Percentiles rank a stretch among this genome's conserved stretches.
Conservation (phyloP, 1,139 yeast species). For the Suzukiozyma palmioleophila region DNA sequence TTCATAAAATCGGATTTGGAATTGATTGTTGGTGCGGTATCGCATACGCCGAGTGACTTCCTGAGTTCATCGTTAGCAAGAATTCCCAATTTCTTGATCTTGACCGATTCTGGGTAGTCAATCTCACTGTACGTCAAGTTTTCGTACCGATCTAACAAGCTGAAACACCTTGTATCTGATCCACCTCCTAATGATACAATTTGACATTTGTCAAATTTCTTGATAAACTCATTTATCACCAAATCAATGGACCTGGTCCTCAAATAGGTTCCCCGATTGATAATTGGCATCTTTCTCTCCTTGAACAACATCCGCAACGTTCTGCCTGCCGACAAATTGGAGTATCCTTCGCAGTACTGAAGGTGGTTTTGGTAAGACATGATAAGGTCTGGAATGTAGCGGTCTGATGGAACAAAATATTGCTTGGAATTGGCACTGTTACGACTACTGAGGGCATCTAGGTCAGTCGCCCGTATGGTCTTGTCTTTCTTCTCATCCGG, state of each 20-base stretch:
- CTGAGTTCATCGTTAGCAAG: slow-evolving; percentile 21
- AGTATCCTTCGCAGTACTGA: slow-evolving; percentile 37
- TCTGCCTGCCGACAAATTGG: slow-evolving; percentile 38
- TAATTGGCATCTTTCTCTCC: slow-evolving; percentile 66
- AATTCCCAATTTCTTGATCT: slow-evolving; percentile 57
- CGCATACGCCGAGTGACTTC: slow-evolving; percentile 14
- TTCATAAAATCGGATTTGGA: slow-evolving; percentile 21
- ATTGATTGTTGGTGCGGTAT: slow-evolving; percentile 9
- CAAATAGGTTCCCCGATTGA: slow-evolving; percentile 77
- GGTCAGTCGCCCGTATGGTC: slow-evolving; percentile 67
- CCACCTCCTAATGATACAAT: slow-evolving; percentile 92
- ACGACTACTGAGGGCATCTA: slow-evolving; percentile 80
- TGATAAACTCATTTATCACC: slow-evolving; percentile 48
- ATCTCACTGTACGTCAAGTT: slow-evolving; percentile 54
- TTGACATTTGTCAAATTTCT: slow-evolving; percentile 39
- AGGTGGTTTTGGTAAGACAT: slow-evolving; percentile 34
- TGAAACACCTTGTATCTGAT: slow-evolving; percentile 79
- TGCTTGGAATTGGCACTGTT: slow-evolving; percentile 50
- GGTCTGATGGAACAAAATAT: slow-evolving; percentile 52
- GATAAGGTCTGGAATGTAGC: slow-evolving; percentile 40
- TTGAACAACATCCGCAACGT: slow-evolving; percentile 36
- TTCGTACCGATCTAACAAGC: slow-evolving; percentile 25
- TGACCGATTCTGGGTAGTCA: slow-evolving; percentile 65
- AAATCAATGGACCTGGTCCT: slow-evolving; percentile 62
- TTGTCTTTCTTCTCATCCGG: slow-evolving; percentile 41